Base-by-base conservation (phyloP, 805 yeast genomes). In the Nakazawaea populi region DNA sequence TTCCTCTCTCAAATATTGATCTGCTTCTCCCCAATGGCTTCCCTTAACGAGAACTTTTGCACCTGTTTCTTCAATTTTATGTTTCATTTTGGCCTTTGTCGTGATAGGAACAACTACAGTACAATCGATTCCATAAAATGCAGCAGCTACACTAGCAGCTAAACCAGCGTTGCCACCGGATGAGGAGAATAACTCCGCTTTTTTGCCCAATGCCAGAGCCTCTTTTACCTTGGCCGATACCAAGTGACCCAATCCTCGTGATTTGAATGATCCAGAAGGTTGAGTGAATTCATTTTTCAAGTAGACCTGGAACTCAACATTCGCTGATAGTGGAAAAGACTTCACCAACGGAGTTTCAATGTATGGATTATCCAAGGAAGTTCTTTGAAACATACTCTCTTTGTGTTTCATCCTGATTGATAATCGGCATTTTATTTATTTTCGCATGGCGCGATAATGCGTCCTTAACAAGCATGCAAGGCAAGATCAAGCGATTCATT, bases 21-120 rank as follows among this genome's bases (percentile, higher is more conserved):
- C 82, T 5, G 83, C 82, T 54, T 76, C 83, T 30, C 73, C 73
- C 60, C 78, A 76, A 51, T 68, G 68, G 4, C 62, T 58, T 14
- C 83, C 83, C 31, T 66, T 61, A 24, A 76, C 61, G 11, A 77
- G 59, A 5, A 80, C 80, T 2, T 67, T 60, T 1, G 89, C 85
- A 8, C 83, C 83, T 30, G 72, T 69, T 8, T 59, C 62, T 44
- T 64, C 61, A 41, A 84, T 72, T 54, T 75, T 73, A 9, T 68
- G 67, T 6, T 70, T 62, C 65, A 83, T 79, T 30, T 70, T 66
- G 3, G 58, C 58, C 49, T 75, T 74, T 9, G 87, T 73, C 4
- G 70, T 62, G 0, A 58, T 62, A 1, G 89, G 89, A 1, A 85
- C 77, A 0, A 80, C 86, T 2, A 85, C 87, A 0, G 85, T 80